Conservation (phyloP, 805 yeast genomes). For the Grigorovia humatica region DNA sequence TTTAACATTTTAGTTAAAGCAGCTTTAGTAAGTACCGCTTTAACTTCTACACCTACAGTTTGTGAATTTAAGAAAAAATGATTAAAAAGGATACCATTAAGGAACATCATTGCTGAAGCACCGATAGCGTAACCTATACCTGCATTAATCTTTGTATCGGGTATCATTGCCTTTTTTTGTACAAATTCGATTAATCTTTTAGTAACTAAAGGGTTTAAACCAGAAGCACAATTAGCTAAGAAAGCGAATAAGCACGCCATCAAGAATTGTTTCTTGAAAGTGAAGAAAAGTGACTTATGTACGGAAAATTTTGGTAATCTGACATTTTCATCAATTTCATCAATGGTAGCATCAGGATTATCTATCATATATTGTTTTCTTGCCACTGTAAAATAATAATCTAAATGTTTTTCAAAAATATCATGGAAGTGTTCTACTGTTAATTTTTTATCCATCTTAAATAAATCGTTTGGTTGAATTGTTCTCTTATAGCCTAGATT, state of each 20-base stretch:
- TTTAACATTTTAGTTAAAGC: constrained; percentile 58
- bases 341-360: constrained; percentile 30
- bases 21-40: constrained; percentile 62
- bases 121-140: constrained; percentile 78
- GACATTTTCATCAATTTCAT: constrained; percentile 30
- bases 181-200: constrained; percentile 56
- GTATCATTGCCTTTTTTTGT: constrained; percentile 37
- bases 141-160: constrained; percentile 34
- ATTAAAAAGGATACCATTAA: constrained; percentile 41
- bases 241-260: constrained; percentile 36
- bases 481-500: constrained; percentile 64
- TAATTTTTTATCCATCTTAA: constrained; percentile 33
- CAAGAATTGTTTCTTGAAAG: constrained; percentile 40
- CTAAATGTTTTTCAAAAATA: constrained; percentile 30
- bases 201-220: constrained; percentile 58
- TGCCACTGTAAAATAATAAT: constrained; percentile 25
- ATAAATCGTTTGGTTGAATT: constrained; percentile 54
- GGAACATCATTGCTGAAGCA: constrained; percentile 43
- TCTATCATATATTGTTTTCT: constrained; percentile 23
- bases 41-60: constrained; percentile 58
- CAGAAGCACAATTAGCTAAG: constrained; percentile 37
- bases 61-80: constrained; percentile 55
- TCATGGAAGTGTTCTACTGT: constrained; percentile 33
- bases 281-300: constrained; percentile 37
- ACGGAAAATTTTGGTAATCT: constrained; percentile 25